Base-by-base conservation (phyloP, 805 yeast genomes). In the Candida michaelii region DNA sequence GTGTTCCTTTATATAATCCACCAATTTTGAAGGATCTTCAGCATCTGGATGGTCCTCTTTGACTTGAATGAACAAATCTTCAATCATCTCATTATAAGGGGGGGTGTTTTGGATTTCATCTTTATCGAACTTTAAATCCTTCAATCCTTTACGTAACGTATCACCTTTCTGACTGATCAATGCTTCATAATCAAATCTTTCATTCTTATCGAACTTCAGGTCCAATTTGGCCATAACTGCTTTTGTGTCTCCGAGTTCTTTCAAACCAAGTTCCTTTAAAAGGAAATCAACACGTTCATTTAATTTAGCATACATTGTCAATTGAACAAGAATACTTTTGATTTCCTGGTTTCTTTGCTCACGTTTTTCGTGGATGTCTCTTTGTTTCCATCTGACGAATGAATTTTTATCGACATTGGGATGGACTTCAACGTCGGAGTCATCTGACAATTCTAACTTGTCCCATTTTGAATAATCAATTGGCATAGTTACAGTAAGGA, bases 391-490 rank as follows among this genome's bases (percentile, higher is more conserved):
- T 46, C 82, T 79, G 54, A 93, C 88, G 52, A 93, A 91, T 1
- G 98, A 90, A 30, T 70, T 71, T 60, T 93, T 93, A 63, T 93
- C 99, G 24, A 93, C 99, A 59, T 93, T 93, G 46, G 98, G 99
- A 60, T 93, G 99, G 12, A 91, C 98, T 58, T 93, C 99, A 37
- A 93, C 73, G 56, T 93, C 99, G 7, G 97, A 89, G 63, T 93
- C 99, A 61, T 93, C 99, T 15, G 97, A 88, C 30, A 93, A 70
- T 62, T 93, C 99, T 45, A 93, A 79, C 60, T 89, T 88, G 65
- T 93, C 99, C 98, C 99, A 93, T 61, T 91, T 93, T 9, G 97
- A 89, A 66, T 93, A 93, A 62, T 93, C 99, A 51, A 93, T 82
- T 24, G 87, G 82, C 95, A 86, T 87, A 4, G 25, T 15, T 8